Conservation (phyloP, 208 protist species). For the Naegleria gruberi region DNA sequence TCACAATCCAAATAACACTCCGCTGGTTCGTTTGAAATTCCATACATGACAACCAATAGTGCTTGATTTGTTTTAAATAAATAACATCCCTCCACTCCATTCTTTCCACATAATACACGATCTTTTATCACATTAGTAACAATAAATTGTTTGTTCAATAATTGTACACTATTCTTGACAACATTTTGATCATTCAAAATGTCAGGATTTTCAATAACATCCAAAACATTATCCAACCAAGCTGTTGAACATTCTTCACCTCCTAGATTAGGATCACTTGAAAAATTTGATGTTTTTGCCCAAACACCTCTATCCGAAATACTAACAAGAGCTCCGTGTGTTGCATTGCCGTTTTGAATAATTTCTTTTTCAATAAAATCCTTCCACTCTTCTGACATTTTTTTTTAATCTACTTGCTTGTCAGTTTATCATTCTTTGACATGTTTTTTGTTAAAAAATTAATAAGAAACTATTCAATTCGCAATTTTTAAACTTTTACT, state of each 20-base stretch:
- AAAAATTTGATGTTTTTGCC: background rate
- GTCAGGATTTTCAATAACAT: background rate
- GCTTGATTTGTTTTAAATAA: background rate
- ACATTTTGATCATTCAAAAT: background rate
- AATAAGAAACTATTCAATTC: background rate
- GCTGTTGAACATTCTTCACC: background rate
- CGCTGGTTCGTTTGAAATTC: background rate
- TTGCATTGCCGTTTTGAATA: background rate
- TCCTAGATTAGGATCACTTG: background rate
- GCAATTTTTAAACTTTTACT: background rate
- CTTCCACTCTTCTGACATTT: background rate
- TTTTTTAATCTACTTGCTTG: background rate
- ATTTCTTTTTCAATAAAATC: background rate
- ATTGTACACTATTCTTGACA: background rate
- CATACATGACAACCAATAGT: background rate
- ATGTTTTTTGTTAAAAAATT: background rate
- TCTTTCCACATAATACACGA: background rate
- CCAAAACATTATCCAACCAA: background rate
- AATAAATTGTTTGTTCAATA: background rate
- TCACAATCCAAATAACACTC: background rate
- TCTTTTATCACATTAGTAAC: background rate
- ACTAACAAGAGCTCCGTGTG: background rate
- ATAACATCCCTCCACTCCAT: background rate
- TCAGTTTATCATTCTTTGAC: background rate
- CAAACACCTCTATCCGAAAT: background rate